phyloP scores from a whole-genome alignment of 148 eudicot genomes.

The Spergularia bocconei region DNA sequence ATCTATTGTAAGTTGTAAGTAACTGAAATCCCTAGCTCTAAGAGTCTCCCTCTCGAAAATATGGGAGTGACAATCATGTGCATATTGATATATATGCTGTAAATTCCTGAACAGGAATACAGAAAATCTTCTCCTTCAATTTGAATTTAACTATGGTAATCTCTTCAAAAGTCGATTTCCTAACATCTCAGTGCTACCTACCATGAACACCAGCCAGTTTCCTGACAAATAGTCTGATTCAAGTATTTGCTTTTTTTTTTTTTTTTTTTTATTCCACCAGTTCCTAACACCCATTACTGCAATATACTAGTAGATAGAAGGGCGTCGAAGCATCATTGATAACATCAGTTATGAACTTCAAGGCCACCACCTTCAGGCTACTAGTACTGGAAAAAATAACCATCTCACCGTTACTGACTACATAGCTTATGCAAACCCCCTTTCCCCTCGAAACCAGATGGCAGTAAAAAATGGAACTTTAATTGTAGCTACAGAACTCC shows the following conservation, averaged over 20 bases:
- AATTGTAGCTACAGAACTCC: background rate
- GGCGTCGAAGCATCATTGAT: background rate
- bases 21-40: slow-evolving; percentile 11
- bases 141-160: background rate
- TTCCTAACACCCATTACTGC: background rate
- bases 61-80: slow-evolving; percentile 14
- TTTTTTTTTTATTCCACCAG: background rate
- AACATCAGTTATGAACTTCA: background rate
- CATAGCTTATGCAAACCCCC: background rate
- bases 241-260: background rate
- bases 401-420: too few relatives aligned
- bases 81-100: slow-evolving; percentile 27
- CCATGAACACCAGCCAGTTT: background rate
- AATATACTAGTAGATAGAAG: background rate
- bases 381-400: background rate
- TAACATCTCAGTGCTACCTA: background rate
- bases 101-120: slow-evolving; percentile 17
- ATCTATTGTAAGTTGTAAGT: slow-evolving; percentile 18
- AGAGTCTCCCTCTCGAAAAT: slow-evolving; percentile 23
- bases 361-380: background rate
- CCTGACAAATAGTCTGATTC: background rate
- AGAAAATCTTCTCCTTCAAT: slow-evolving; percentile 5
- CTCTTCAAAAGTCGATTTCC: slow-evolving; percentile 1
- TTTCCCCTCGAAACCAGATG: background rate
- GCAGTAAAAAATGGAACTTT: background rate